These are phyloP conservation scores for Malus hybrid DNA, from an alignment of 331 rosid species.

Conservation along the genomic window DNA sequence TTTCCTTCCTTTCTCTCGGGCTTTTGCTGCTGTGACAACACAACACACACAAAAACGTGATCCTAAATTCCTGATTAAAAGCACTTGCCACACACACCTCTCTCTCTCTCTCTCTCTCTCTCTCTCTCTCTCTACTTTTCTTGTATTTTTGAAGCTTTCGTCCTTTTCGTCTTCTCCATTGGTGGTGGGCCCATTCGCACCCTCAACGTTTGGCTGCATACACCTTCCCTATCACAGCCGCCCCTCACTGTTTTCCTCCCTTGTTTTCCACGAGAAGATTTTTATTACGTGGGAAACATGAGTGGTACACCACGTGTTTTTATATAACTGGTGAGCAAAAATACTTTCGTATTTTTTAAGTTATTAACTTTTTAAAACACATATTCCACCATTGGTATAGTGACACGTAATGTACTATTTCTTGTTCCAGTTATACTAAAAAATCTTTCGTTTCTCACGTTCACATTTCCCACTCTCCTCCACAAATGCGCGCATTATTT, in stretches of 20 bases:
- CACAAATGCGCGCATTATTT: background rate
- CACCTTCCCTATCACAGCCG: constrained; percentile 38
- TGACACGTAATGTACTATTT: too few species aligned
- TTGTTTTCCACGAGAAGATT: too few species aligned
- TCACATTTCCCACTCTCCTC: background rate
- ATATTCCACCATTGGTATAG: too few species aligned
- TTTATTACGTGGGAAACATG: accelerated
- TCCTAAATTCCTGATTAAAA: constrained; percentile 11
- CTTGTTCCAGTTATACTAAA: too few species aligned
- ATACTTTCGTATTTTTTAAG: too few species aligned
- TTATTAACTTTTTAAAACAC: too few species aligned
- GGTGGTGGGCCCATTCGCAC: constrained; percentile 19
- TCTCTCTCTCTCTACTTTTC: background rate
- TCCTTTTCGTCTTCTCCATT: background rate
- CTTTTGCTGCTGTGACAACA: constrained; percentile 10
- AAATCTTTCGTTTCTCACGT: constrained; percentile 10
- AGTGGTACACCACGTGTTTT: accelerated
- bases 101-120: background rate
- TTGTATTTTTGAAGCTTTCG: background rate
- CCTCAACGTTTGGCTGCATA: constrained; percentile 29
- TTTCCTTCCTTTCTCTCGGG: background rate
- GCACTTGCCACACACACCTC: constrained; percentile 8
- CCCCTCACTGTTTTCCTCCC: constrained; percentile 32
- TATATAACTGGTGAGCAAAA: too few species aligned
- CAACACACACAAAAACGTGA: background rate